Conservation (phyloP, 805 yeast genomes). For the Clavispora vitiphila region DNA sequence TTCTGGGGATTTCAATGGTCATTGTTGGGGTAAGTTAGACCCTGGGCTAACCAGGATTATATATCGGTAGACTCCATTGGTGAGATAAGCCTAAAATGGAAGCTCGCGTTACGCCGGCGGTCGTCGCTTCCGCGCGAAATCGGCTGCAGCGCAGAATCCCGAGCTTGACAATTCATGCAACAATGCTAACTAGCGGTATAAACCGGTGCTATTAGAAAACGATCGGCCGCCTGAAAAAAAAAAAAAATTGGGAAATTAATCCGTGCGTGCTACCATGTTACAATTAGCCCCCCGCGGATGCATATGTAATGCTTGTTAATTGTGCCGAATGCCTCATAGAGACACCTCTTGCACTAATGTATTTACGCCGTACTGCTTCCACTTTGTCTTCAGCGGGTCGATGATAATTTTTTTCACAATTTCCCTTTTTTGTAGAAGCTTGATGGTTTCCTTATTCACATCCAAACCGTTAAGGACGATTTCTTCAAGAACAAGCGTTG, state of each 20-base stretch:
- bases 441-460: constrained; percentile 25
- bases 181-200: too few relatives aligned
- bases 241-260: too few relatives aligned
- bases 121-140: neutral
- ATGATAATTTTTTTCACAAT: constrained; percentile 17
- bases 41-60: neutral
- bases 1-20: constrained; percentile 19
- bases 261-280: too few relatives aligned
- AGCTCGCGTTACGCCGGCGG: neutral
- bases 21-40: neutral
- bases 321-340: too few relatives aligned
- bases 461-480: constrained; percentile 32
- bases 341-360: constrained; percentile 15
- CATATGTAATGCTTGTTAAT: too few relatives aligned
- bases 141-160: neutral
- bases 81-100: neutral
- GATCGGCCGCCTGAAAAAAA: too few relatives aligned
- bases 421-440: constrained; percentile 13
- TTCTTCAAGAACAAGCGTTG: constrained; percentile 13
- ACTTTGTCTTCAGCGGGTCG: constrained; percentile 23
- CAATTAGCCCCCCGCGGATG: too few relatives aligned
- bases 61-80: neutral
- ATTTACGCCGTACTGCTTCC: constrained; percentile 35
- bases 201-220: neutral
- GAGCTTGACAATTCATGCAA: neutral